A percentile compares a stretch with the other conserved stretches of the same genome.
phyloP scores from a whole-genome alignment of 257 asterid genomes.

The Leonotis leonurus region DNA sequence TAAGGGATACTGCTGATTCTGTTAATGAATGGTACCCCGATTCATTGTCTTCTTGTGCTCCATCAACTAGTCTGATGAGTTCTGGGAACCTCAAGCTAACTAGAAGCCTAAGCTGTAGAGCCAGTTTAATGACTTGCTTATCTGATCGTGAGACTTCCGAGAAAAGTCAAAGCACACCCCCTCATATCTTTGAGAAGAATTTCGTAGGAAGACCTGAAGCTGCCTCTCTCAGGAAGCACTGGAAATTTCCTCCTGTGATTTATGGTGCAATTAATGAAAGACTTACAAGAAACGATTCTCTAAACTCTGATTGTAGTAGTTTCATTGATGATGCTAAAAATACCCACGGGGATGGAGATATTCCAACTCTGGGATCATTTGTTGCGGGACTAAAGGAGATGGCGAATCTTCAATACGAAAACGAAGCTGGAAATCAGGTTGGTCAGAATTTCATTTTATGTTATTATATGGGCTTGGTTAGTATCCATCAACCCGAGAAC shows the following conservation, averaged over 20 bases:
- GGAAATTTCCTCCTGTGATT: constrained; percentile 60
- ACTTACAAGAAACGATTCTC: constrained; percentile 58
- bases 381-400: constrained; percentile 88
- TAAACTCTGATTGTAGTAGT: constrained; percentile 57
- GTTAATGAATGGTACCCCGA: constrained; percentile 34
- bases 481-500: background rate
- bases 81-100: constrained; percentile 44
- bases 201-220: constrained; percentile 67
- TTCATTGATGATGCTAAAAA: constrained; percentile 45
- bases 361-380: constrained; percentile 86
- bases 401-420: constrained; percentile 64
- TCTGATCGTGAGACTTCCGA: constrained; percentile 37
- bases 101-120: constrained; percentile 67
- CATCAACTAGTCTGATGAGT: constrained; percentile 28
- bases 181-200: constrained; percentile 44
- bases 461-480: background rate
- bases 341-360: constrained; percentile 59
- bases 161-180: constrained; percentile 65
- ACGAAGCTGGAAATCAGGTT: constrained; percentile 45
- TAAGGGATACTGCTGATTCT: constrained; percentile 35
- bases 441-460: constrained; percentile 2
- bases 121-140: constrained; percentile 39
- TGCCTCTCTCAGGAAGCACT: constrained; percentile 44
- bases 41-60: constrained; percentile 35
- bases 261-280: constrained; percentile 38